Conservation (phyloP, 2,329 filamentous ascomycete species). For the Penicillium sp. region DNA sequence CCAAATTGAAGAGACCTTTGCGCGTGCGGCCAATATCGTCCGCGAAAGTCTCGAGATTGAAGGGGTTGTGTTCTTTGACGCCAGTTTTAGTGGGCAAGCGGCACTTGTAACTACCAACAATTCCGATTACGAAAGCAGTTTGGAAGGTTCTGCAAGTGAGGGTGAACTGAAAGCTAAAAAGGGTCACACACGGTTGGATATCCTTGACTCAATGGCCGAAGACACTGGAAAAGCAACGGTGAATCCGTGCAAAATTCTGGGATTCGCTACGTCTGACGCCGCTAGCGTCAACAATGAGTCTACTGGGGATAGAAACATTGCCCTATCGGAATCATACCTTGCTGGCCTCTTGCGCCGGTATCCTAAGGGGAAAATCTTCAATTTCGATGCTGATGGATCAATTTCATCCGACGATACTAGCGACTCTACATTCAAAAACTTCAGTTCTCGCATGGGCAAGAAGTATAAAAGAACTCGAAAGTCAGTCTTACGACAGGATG, state of each 20-base stretch:
- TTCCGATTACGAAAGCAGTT: conserved; percentile 9
- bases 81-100: conserved; percentile 12
- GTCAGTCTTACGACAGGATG: conserved; percentile 14
- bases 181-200: too few species aligned
- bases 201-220: too few species aligned
- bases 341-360: conserved; percentile 49
- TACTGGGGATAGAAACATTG: conserved; percentile 14
- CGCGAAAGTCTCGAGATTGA: conserved; percentile 46
- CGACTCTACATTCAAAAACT: conserved; percentile 9
- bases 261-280: conserved; percentile 12
- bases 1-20: conserved; percentile 36
- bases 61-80: conserved; percentile 36
- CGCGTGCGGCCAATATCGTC: conserved; percentile 49
- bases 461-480: conserved; percentile 16
- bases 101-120: conserved; percentile 4
- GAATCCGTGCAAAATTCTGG: conserved; percentile 16
- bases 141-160: conserved; percentile 17
- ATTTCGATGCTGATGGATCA: conserved; percentile 47
- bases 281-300: conserved; percentile 33
- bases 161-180: conserved; percentile 4
- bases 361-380: conserved; percentile 54
- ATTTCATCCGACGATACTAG: conserved; percentile 30
- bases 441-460: too few species aligned
- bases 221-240: conserved; percentile 1
- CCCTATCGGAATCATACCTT: conserved; percentile 47